phyloP scores from a whole-genome alignment of 441 rosid genomes.

The Gossypium aridum region DNA sequence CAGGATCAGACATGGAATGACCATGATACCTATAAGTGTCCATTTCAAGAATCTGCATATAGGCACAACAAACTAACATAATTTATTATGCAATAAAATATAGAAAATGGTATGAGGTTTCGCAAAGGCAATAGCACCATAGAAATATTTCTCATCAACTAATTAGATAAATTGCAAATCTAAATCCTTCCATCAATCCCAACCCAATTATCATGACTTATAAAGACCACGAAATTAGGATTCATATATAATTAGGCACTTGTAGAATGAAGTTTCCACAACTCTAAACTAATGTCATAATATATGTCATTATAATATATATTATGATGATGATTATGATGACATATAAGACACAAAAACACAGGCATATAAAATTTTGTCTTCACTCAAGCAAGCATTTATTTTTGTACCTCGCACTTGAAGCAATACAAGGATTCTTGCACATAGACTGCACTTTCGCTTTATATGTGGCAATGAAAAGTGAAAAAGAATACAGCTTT shows the following conservation, averaged over 20 bases:
- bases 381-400: too few species aligned
- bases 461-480: neutral
- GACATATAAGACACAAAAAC: too few species aligned
- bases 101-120: neutral
- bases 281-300: neutral
- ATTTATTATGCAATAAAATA: neutral
- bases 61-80: constrained; percentile 14
- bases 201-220: neutral
- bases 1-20: constrained; percentile 99
- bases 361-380: too few species aligned
- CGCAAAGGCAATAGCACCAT: neutral
- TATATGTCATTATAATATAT: too few species aligned
- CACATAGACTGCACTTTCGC: neutral
- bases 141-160: neutral
- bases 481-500: neutral
- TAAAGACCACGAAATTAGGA: neutral
- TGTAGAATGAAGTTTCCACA: neutral
- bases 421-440: too few species aligned
- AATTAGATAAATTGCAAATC: neutral
- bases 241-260: neutral
- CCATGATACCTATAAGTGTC: constrained; percentile 98
- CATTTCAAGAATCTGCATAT: constrained; percentile 86
- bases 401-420: too few species aligned
- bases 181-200: neutral
- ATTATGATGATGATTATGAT: too few species aligned